Conservation (phyloP, 768 basidiomycete species). For the Pisolithus albus region DNA sequence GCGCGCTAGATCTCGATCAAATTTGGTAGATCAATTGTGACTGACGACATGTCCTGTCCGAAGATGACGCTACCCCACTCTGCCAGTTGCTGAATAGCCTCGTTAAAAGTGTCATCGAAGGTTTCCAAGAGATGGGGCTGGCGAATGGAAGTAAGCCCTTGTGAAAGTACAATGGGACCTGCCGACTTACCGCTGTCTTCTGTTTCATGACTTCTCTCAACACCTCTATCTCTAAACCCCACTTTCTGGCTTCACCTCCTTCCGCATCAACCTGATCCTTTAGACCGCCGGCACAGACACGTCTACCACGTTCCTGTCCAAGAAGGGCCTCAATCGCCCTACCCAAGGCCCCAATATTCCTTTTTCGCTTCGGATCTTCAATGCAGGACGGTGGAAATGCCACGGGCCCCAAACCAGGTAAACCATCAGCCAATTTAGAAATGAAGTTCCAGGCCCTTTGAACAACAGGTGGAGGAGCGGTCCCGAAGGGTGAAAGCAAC, state of each 20-base stretch:
- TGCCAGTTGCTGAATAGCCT: constrained; percentile 71
- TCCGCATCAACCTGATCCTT: constrained; percentile 34
- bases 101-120: constrained; percentile 70
- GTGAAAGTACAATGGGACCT: constrained; percentile 5
- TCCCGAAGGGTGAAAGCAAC: constrained; percentile 34
- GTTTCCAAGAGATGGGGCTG: constrained; percentile 50
- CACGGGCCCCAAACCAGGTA: constrained; percentile 72
- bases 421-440: constrained; percentile 49
- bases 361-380: constrained; percentile 70
- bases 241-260: constrained; percentile 67
- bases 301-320: constrained; percentile 55
- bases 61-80: constrained; percentile 69
- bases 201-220: constrained; percentile 52
- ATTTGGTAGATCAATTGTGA: constrained; percentile 20
- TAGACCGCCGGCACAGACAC: constrained; percentile 54
- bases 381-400: constrained; percentile 70
- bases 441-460: constrained; percentile 43
- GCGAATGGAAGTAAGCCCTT: constrained; percentile 15
- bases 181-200: constrained; percentile 45
- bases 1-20: constrained; percentile 16
- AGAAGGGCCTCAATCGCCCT: constrained; percentile 62
- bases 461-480: constrained; percentile 32
- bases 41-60: constrained; percentile 59
- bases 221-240: constrained; percentile 60
- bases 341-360: constrained; percentile 66